phyloP scores from a whole-genome alignment of 495 filamentous ascomycete species.

The Pseudomonodictys pantanalensis region DNA sequence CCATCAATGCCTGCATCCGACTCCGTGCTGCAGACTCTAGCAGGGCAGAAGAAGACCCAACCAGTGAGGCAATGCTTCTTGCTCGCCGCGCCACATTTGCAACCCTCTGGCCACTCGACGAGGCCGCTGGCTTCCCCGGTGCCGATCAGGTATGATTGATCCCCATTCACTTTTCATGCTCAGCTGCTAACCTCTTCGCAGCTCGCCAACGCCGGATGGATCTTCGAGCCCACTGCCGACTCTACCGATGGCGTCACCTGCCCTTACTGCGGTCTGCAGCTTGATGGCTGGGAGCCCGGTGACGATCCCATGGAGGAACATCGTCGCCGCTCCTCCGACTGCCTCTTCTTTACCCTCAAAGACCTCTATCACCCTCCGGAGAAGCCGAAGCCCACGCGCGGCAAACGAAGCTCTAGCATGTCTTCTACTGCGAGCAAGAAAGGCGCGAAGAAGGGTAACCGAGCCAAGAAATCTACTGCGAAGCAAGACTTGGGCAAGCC shows the following conservation, averaged over 20 bases:
- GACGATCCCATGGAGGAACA: conserved; percentile 93
- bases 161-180: not conserved
- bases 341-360: conserved; percentile 71
- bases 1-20: conserved; percentile 71
- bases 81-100: conserved; percentile 80
- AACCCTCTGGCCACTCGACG: conserved; percentile 80
- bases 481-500: not conserved
- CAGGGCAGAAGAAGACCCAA: conserved; percentile 65
- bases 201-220: conserved; percentile 92
- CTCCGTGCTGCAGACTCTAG: conserved; percentile 59
- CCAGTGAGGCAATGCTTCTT: conserved; percentile 61
- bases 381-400: conserved; percentile 19
- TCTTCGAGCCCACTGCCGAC: conserved; percentile 78
- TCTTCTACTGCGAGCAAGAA: conserved; percentile 49
- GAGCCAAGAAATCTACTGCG: conserved; percentile 2
- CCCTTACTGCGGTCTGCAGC: conserved; percentile 76
- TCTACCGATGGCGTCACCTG: conserved; percentile 83
- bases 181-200: conserved; percentile 41
- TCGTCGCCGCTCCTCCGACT: conserved; percentile 66
- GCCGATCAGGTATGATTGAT: conserved; percentile 16
- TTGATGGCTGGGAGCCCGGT: conserved; percentile 89
- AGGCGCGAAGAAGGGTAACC: conserved; percentile 46
- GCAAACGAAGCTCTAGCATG: conserved; percentile 45
- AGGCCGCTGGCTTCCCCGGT: conserved; percentile 64
- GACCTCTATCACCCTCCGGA: conserved; percentile 42